phyloP scores from a whole-genome alignment of 202 grass and related monocot genomes.

The Panicum hallii region DNA sequence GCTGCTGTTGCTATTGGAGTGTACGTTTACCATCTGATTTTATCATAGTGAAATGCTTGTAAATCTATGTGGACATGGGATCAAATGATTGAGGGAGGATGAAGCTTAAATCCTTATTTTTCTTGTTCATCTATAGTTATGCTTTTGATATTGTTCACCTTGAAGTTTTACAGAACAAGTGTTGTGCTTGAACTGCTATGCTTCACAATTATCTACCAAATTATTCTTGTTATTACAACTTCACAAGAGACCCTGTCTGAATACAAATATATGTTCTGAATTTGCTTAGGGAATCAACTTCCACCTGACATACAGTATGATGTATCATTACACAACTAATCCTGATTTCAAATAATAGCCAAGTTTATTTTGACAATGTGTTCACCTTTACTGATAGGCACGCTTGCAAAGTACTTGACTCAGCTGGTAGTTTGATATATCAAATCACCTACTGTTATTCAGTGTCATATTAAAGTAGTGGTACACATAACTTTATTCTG shows the following conservation, averaged over 20 bases:
- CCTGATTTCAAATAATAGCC: neutral
- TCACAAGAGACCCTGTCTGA: constrained; percentile 1
- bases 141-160: neutral
- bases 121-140: neutral
- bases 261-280: constrained; percentile 22
- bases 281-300: constrained; percentile 23
- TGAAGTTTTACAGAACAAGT: constrained; percentile 6
- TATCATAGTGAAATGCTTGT: constrained; percentile 26
- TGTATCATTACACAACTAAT: neutral
- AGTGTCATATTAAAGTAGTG: constrained; percentile 21
- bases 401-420: neutral
- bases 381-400: constrained; percentile 11
- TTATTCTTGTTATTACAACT: constrained; percentile 17
- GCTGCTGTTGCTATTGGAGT: constrained; percentile 34
- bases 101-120: neutral
- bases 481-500: constrained; percentile 6
- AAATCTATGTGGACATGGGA: constrained; percentile 4
- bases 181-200: constrained; percentile 31
- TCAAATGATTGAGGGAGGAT: constrained; percentile 7
- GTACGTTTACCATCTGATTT: constrained; percentile 27
- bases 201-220: constrained; percentile 14
- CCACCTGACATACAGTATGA: constrained; percentile 11
- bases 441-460: constrained; percentile 2
- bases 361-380: constrained; percentile 5
- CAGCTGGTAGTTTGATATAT: constrained; percentile 27